A percentile compares a stretch with the other conserved stretches of the same genome.
phyloP scores from a whole-genome alignment of 805 yeast genomes.

The Lipomyces mesembrius region DNA sequence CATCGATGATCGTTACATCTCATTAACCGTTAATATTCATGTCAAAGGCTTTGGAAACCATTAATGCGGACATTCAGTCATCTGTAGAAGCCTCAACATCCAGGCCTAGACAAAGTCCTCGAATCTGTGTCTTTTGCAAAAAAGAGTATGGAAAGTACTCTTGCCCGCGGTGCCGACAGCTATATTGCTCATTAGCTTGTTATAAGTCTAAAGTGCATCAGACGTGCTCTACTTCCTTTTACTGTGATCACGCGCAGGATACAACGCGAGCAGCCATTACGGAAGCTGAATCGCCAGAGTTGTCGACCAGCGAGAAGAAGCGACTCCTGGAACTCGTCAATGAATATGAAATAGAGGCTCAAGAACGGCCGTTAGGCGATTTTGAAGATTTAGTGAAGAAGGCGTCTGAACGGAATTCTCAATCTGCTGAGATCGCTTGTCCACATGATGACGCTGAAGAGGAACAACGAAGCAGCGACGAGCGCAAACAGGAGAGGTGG shows the following conservation, averaged over 20 bases:
- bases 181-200: conserved; percentile 33
- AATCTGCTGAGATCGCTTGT: no score
- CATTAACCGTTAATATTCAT: neutral
- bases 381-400: conserved; percentile 10
- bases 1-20: neutral
- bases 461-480: conserved; percentile 1
- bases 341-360: conserved; percentile 31
- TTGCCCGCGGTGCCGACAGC: conserved; percentile 30
- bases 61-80: conserved; percentile 5
- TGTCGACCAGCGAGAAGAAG: conserved; percentile 17
- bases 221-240: conserved; percentile 24
- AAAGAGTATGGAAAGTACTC: conserved; percentile 23
- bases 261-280: neutral
- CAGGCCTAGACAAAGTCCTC: neutral
- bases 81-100: conserved; percentile 1
- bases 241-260: conserved; percentile 13
- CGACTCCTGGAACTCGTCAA: conserved; percentile 28
- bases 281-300: conserved; percentile 1
- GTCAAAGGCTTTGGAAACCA: neutral
- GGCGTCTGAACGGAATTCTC: neutral
- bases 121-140: conserved; percentile 23
- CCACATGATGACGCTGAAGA: conserved; percentile 17
- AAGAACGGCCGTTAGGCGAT: conserved; percentile 31
- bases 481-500: conserved; percentile 17
- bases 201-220: conserved; percentile 19